A percentile compares a stretch with the other conserved stretches of the same genome.
Conservation (phyloP, 768 basidiomycete species). For the Porphyrellus cyaneotinctus region DNA sequence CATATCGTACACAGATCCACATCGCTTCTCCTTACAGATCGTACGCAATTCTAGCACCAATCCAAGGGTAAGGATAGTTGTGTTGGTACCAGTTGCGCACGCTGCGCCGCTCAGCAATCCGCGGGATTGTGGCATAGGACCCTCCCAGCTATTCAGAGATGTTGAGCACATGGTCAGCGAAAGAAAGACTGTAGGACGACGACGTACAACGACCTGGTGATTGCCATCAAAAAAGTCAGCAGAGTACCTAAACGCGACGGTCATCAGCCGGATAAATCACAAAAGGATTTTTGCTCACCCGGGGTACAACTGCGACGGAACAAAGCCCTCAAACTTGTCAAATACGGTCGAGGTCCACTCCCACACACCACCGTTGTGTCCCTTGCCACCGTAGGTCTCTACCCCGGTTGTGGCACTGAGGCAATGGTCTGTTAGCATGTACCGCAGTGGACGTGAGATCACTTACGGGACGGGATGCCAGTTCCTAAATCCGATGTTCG, state of each 20-base stretch:
- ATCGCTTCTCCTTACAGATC: constrained; percentile 30
- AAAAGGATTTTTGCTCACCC: constrained; percentile 45
- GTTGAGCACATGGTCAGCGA: not conserved
- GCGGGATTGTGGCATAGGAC: constrained; percentile 82
- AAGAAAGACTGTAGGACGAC: not conserved
- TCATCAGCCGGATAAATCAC: not conserved
- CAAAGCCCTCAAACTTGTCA: constrained; percentile 69
- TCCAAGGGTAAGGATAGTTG: constrained; percentile 88
- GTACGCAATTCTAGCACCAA: constrained; percentile 68
- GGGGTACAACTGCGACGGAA: constrained; percentile 76
- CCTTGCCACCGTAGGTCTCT: constrained; percentile 46
- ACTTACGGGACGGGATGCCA: constrained; percentile 93
- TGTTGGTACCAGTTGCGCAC: constrained; percentile 91
- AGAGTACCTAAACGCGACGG: constrained; percentile 52
- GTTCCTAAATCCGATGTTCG: constrained; percentile 84
- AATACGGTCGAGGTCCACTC: constrained; percentile 92
- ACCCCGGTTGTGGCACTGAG: constrained; percentile 65
- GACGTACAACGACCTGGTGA: constrained; percentile 83
- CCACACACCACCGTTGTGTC: constrained; percentile 95
- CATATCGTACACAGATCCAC: constrained; percentile 55
- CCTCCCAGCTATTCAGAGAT: constrained; percentile 67
- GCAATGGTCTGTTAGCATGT: not conserved
- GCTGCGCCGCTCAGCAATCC: constrained; percentile 68
- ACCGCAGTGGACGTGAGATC: not conserved
- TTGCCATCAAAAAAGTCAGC: constrained; percentile 87